A percentile compares a stretch with the other conserved stretches of the same genome.
These are phyloP conservation scores for Globisporangium okanoganense DNA, from an alignment of 352 stramenopile genomes.

Conservation along the genomic window DNA sequence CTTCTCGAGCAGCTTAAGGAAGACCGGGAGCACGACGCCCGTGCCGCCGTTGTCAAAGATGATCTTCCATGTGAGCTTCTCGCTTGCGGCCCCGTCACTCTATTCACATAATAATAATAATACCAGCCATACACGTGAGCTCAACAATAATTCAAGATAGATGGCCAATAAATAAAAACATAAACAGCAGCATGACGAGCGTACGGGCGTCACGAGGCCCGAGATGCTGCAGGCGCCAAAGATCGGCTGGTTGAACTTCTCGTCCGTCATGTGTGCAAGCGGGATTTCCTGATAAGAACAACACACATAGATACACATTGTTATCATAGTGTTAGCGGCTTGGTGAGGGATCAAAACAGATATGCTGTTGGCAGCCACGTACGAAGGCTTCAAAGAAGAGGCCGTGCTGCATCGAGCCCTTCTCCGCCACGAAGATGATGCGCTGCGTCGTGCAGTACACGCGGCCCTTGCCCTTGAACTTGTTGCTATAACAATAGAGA, in stretches of 20 bases:
- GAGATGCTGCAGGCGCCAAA: constrained; percentile 87
- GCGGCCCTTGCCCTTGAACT: constrained; percentile 74
- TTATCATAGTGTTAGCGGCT: too few species aligned
- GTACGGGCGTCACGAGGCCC: constrained; percentile 56
- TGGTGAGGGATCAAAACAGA: too few species aligned
- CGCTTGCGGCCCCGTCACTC: constrained; percentile 8
- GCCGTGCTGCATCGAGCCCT: constrained; percentile 55
- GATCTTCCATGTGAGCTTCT: constrained; percentile 68
- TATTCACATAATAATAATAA: neutral
- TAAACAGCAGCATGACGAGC: neutral
- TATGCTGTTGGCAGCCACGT: constrained; percentile 16
- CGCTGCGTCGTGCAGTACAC: constrained; percentile 86
- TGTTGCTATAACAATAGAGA: constrained; percentile 19
- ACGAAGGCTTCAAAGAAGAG: constrained; percentile 74
- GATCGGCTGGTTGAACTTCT: constrained; percentile 91
- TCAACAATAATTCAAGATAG: neutral
- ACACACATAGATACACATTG: neutral
- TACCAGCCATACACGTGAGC: neutral
- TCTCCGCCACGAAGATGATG: constrained; percentile 83
- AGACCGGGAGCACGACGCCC: constrained; percentile 78
- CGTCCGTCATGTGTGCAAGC: constrained; percentile 69
- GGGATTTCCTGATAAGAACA: constrained; percentile 52
- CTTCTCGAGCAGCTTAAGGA: constrained; percentile 76
- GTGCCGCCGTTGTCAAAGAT: constrained; percentile 84
- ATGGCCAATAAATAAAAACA: neutral